Conservation (phyloP, 148 eudicot species). For the Diospyros lotus region DNA sequence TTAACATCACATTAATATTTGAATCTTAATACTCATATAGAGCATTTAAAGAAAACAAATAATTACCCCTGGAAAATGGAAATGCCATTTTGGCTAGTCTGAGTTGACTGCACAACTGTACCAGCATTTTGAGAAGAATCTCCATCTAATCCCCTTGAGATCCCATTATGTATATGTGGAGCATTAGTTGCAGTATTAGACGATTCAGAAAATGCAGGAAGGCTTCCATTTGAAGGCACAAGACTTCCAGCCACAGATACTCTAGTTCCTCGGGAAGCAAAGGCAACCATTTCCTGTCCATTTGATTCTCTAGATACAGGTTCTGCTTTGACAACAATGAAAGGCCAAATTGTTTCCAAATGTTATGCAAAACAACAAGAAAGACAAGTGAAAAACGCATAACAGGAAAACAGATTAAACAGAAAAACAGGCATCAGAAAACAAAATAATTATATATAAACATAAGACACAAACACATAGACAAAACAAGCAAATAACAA, state of each 20-base stretch:
- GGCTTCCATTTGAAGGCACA: slow-evolving; percentile 29
- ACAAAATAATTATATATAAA: background rate
- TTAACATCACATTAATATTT: slow-evolving; percentile 17
- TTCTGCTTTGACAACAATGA: slow-evolving; percentile 22
- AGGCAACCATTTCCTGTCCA: slow-evolving; percentile 50
- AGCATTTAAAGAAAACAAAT: background rate
- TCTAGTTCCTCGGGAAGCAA: slow-evolving; percentile 31
- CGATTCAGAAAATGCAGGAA: slow-evolving; percentile 29
- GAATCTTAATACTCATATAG: slow-evolving; percentile 11
- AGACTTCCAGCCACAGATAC: slow-evolving; percentile 22
- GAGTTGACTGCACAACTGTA: slow-evolving; percentile 32
- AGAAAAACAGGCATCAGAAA: background rate
- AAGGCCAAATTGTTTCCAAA: background rate
- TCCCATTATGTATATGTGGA: slow-evolving; percentile 31
- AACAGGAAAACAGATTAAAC: background rate
- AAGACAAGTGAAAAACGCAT: background rate
- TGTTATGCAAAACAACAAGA: no score
- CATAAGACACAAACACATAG: background rate
- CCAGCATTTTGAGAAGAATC: slow-evolving; percentile 32
- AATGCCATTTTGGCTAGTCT: slow-evolving; percentile 45
- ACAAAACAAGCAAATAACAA: slow-evolving; percentile 22
- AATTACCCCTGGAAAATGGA: slow-evolving; percentile 70
- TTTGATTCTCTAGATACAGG: slow-evolving; percentile 19
- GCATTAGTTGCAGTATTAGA: slow-evolving; percentile 29
- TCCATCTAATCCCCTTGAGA: slow-evolving; percentile 27